Evolutionary conservation across 2,329 filamentous ascomycete genomes (phyloP), one percentile per base, ranked within the genome.

Genomic region (Venturia nashicola): DNA sequence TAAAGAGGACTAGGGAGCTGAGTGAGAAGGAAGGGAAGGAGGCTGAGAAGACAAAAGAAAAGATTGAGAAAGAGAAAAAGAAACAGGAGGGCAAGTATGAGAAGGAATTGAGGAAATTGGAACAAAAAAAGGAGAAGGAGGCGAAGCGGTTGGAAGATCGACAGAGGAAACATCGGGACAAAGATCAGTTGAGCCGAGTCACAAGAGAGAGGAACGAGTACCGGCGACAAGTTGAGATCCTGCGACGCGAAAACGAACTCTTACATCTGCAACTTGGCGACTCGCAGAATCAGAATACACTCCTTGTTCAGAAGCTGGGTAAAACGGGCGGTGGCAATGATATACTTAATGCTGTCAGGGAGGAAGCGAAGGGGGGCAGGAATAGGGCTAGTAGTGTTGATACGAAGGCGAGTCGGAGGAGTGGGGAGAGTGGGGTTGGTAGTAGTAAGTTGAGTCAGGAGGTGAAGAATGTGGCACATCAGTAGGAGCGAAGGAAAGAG

Each of bases 61-160:
- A 83, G 70, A 84, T 89, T 71, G 81, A 84, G 57, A 79, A 77
- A 59, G 85, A 88, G 67, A 72, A 86, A 0, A 82, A 83, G 54
- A 89, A 87, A 70, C 83, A 86, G 62, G 83, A 87, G 68, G 85
- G 85, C 59, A 87, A 86, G 68, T 86, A 86, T 68, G 80, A 82
- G 67, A 80, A 80, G 14, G 86, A 90, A 69, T 76, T 88, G 57
- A 76, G 77, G 66, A 87, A 86, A 72, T 75, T 89, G 2, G 83
- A 89, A 67, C 81, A 84, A 67, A 85, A 84, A 75, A 83, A 83
- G 59, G 77, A 79, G 65, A 81, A 80, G 65, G 88, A 91, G 69
- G 78, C 84, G 65, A 78, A 77, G 68, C 88, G 86, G 72, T 80
- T 81, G 0, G 74, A 75, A 64, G 67, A 69, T 60, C 72, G 72